A percentile compares a stretch with the other conserved stretches of the same genome.
These are phyloP conservation scores for Colletotrichum lentis DNA, from an alignment of 2,329 filamentous ascomycete species.

Conservation along the genomic window DNA sequence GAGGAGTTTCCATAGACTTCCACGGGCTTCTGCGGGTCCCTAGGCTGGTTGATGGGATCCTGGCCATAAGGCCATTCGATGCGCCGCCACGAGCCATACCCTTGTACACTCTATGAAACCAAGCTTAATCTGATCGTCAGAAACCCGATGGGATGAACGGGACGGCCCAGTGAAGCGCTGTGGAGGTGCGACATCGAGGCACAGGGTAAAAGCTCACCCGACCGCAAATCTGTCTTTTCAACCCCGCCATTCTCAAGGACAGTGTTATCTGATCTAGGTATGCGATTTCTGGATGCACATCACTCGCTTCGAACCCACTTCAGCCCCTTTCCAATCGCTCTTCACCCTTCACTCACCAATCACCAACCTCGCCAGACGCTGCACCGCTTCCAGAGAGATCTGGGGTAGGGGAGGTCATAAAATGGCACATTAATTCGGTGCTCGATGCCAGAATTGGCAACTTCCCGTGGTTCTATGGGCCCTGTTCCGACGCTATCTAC, in stretches of 20 bases:
- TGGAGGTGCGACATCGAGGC: background rate
- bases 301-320: background rate
- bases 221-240: background rate
- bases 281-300: background rate
- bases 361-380: background rate
- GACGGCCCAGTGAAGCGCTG: background rate
- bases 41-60: background rate
- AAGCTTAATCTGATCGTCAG: background rate
- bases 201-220: background rate
- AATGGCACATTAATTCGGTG: too few relatives aligned
- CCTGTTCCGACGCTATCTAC: too few relatives aligned
- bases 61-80: background rate
- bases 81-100: background rate
- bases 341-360: background rate
- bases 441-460: too few relatives aligned
- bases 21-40: too few relatives aligned
- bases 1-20: background rate
- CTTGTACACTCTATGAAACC: background rate
- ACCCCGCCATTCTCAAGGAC: background rate
- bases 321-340: background rate
- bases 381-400: too few relatives aligned
- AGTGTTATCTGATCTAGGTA: too few relatives aligned
- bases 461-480: too few relatives aligned
- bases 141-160: background rate
- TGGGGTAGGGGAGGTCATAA: too few relatives aligned